Evolutionary conservation across 139 green algal species (phyloP), one percentile per base, ranked within the genome.

Genomic region (Tetratostichococcus sp.): DNA sequence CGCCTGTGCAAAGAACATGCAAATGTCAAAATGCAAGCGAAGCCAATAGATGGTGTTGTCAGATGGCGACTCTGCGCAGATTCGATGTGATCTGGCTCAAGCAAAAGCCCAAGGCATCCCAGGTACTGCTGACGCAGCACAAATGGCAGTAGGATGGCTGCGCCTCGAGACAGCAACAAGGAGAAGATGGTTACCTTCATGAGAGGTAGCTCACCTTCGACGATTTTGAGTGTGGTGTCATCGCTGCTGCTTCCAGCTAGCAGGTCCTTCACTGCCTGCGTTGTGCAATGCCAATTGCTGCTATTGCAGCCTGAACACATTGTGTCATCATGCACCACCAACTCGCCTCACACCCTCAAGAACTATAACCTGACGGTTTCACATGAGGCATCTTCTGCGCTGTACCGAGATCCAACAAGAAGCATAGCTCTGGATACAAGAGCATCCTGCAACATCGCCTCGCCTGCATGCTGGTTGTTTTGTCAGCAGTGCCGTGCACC

Each of bases 401-500:
- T n/a, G n/a, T n/a, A n/a, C n/a, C n/a, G n/a, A n/a, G n/a, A n/a
- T n/a, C n/a, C n/a, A n/a, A n/a, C n/a, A n/a, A n/a, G n/a, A n/a
- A n/a, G n/a, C n/a, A n/a, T n/a, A n/a, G n/a, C n/a, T n/a, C n/a
- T n/a, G n/a, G n/a, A n/a, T n/a, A n/a, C n/a, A n/a, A n/a, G n/a
- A n/a, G n/a, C n/a, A n/a, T n/a, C n/a, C n/a, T n/a, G n/a, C n/a
- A n/a, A n/a, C n/a, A n/a, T n/a, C n/a, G n/a, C n/a, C n/a, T n/a
- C n/a, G n/a, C 42, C 75, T 85, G 72, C 67, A 76, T 32, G 77
- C 67, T 78, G 39, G 72, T 70, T 30, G 71, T 74, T 58, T 79
- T 74, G 76, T 90, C 85, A 0, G 4, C n/a, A 26, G 68, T 80
- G 43, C 85, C 85, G 57, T 90, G 85, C 50, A 81, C 76, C 0